Evolutionary conservation across 2,329 filamentous ascomycete genomes (phyloP).

Genomic region (Exophiala mesophila): DNA sequence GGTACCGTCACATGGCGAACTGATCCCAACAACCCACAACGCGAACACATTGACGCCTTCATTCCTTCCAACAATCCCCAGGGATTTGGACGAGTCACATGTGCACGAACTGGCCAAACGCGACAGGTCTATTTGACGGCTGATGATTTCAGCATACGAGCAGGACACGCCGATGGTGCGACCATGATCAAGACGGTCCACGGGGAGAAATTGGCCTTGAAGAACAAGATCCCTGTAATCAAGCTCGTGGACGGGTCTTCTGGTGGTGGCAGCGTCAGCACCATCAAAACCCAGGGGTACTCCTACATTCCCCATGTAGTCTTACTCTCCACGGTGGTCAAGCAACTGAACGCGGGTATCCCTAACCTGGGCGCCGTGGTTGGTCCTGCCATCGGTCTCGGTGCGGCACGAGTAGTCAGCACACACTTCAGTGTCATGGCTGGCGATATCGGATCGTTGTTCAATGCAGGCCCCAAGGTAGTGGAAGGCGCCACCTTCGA

Average conservation of each 20-base stretch:
- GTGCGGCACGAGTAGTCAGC: conserved; percentile 56
- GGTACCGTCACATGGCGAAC: conserved; percentile 53
- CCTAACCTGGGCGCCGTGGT: conserved; percentile 60
- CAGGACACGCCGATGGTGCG: conserved; percentile 60
- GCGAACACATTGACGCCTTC: conserved; percentile 48
- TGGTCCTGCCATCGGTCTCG: conserved; percentile 56
- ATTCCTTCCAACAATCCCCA: conserved; percentile 61
- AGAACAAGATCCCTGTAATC: conserved; percentile 59
- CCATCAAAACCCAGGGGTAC: conserved; percentile 41
- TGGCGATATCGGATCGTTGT: conserved; percentile 55
- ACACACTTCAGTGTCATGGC: conserved; percentile 65
- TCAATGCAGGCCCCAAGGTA: conserved; percentile 61
- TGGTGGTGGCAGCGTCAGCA: conserved; percentile 47
- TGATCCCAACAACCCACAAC: conserved; percentile 32
- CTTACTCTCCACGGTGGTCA: conserved; percentile 38
- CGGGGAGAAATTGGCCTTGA: conserved; percentile 58
- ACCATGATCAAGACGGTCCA: conserved; percentile 54
- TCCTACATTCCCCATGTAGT: conserved; percentile 57
- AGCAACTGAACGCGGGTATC: conserved; percentile 53
- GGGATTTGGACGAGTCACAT: conserved; percentile 47
- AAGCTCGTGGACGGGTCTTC: conserved; percentile 62
- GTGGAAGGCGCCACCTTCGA: conserved; percentile 61
- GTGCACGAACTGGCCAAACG: conserved; percentile 8
- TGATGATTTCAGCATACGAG: conserved; percentile 60
- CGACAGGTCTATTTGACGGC: conserved; percentile 57